These are phyloP conservation scores for Kernera saxatilis DNA, from an alignment of 345 rosid genomes.

Conservation along the genomic window DNA sequence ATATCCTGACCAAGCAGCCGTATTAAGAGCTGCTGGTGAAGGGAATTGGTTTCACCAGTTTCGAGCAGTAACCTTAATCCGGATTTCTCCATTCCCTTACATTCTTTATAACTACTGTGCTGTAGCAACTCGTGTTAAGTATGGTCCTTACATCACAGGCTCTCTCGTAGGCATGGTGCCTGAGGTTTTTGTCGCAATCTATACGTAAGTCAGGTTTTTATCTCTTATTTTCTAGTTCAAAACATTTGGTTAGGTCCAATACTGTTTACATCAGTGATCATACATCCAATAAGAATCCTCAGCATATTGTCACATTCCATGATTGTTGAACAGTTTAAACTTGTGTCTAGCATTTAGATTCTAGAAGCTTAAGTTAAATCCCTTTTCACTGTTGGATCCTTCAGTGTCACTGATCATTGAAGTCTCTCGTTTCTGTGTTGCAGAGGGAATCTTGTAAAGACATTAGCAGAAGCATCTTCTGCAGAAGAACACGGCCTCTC, in stretches of 20 bases:
- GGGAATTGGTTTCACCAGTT: slow-evolving; percentile 95
- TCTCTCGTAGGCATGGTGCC: slow-evolving; percentile 86
- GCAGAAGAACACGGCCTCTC: slow-evolving; percentile 52
- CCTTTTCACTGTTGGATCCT: background rate
- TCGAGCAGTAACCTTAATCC: slow-evolving; percentile 67
- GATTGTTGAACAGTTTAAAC: background rate
- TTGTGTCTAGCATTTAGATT: background rate
- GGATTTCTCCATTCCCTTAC: slow-evolving; percentile 98
- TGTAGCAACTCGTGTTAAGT: slow-evolving; percentile 80
- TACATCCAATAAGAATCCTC: background rate
- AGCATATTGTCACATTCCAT: background rate
- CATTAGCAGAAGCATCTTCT: slow-evolving; percentile 94
- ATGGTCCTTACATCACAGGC: slow-evolving; percentile 78
- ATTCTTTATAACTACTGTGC: slow-evolving; percentile 85
- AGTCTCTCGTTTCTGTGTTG: slow-evolving; percentile 24
- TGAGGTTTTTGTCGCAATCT: slow-evolving; percentile 74
- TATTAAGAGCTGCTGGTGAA: slow-evolving; percentile 87
- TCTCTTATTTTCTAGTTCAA: background rate
- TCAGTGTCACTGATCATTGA: background rate
- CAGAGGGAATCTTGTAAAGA: slow-evolving; percentile 75
- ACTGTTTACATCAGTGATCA: background rate
- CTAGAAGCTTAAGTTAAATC: background rate
- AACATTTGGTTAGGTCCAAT: background rate
- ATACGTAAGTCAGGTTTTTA: slow-evolving; percentile 59
- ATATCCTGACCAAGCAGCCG: slow-evolving; percentile 82